Evolutionary conservation across 805 yeast species (phyloP).

Genomic region (Myxozyma geophila): DNA sequence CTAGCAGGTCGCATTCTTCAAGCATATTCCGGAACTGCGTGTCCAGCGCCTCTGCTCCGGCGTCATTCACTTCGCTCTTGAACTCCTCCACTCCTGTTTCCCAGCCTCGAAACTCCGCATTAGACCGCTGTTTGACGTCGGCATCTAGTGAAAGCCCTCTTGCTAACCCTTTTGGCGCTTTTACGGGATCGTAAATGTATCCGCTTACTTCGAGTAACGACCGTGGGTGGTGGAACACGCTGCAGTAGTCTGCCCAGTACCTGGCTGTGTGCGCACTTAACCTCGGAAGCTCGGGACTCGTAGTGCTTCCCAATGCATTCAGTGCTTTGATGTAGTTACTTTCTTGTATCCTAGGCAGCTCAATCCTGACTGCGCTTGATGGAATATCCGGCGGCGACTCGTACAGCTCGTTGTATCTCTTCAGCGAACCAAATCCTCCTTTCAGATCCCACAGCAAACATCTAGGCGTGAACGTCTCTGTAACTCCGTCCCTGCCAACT

Average conservation of each 20-base stretch:
- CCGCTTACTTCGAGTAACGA: constrained; percentile 58
- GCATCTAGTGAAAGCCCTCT: constrained; percentile 39
- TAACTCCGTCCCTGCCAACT: constrained; percentile 42
- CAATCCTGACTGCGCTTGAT: constrained; percentile 43
- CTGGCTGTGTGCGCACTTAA: constrained; percentile 52
- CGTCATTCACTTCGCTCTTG: constrained; percentile 44
- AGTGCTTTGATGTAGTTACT: constrained; percentile 68
- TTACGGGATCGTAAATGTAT: constrained; percentile 60
- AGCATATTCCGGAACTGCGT: constrained; percentile 61
- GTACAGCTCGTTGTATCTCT: constrained; percentile 36
- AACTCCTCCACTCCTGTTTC: constrained; percentile 68
- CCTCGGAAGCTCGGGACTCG: constrained; percentile 34
- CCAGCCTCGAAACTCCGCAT: constrained; percentile 39
- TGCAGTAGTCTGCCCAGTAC: constrained; percentile 83
- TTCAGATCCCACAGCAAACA: constrained; percentile 78
- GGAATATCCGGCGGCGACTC: constrained; percentile 22
- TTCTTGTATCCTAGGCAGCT: constrained; percentile 50
- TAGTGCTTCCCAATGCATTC: constrained; percentile 51
- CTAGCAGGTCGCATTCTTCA: constrained; percentile 75
- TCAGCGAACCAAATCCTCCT: constrained; percentile 62
- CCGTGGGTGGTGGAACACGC: constrained; percentile 67
- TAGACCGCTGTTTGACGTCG: not conserved
- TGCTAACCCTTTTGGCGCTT: constrained; percentile 44
- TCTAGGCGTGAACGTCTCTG: constrained; percentile 77
- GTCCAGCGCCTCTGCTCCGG: constrained; percentile 58